phyloP scores from a whole-genome alignment of 108 stramenopile species.

The Cyclotella sp. region DNA sequence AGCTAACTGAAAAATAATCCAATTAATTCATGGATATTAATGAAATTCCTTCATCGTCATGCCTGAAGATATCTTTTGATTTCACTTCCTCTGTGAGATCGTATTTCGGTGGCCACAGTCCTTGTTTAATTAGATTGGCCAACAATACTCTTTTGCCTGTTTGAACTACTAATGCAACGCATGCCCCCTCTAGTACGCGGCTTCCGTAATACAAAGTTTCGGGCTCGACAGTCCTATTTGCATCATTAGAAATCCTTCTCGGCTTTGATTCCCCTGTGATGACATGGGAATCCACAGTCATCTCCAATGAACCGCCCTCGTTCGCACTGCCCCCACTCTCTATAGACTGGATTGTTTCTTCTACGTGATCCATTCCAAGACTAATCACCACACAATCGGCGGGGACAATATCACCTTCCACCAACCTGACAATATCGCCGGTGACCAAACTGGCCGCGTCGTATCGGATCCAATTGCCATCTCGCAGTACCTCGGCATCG shows the following conservation, averaged over 20 bases:
- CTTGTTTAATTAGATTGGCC: conserved; percentile 65
- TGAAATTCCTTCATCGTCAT: conserved; percentile 19
- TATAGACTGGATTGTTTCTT: conserved; percentile 18
- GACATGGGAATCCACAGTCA: conserved; percentile 71
- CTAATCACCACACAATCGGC: conserved; percentile 75
- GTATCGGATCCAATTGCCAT: conserved; percentile 83
- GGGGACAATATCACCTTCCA: conserved; percentile 85
- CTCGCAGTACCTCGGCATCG: conserved; percentile 84
- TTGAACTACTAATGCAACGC: conserved; percentile 70
- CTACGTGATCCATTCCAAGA: conserved; percentile 51
- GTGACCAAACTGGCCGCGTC: conserved; percentile 74
- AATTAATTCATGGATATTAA: conserved; percentile 6
- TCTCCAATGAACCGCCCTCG: conserved; percentile 11
- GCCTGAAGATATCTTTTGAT: not conserved
- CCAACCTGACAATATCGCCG: conserved; percentile 83
- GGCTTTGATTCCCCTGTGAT: conserved; percentile 79
- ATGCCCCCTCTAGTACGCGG: conserved; percentile 71
- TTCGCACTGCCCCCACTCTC: conserved; percentile 30
- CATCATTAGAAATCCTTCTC: conserved; percentile 32
- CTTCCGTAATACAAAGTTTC: conserved; percentile 69
- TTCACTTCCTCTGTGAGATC: conserved; percentile 44
- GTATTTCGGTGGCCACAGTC: conserved; percentile 70
- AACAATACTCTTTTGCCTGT: conserved; percentile 68
- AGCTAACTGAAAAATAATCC: not conserved
- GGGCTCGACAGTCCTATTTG: conserved; percentile 28